Conservation (phyloP, 202 grass and related monocot genomes). For the Brachypodium distachyon region DNA sequence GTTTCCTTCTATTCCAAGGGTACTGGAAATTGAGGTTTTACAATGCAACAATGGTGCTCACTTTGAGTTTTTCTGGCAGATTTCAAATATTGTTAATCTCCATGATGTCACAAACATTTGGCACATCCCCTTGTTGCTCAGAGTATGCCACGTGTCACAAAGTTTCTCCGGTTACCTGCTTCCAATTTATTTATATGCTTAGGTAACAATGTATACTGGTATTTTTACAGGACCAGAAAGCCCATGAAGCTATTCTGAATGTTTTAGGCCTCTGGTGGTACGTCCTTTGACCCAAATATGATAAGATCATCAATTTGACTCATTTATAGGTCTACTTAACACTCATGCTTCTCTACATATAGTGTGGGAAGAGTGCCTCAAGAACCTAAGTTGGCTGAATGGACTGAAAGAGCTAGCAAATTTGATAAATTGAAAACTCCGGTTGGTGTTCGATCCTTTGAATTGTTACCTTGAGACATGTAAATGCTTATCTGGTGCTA, state of each 20-base stretch:
- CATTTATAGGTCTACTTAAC: not conserved
- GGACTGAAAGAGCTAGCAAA: constrained; percentile 61
- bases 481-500: not conserved
- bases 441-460: constrained; percentile 29
- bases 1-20: not conserved
- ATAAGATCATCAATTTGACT: not conserved
- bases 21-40: not conserved
- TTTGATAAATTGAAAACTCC: constrained; percentile 55
- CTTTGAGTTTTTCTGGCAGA: constrained; percentile 45
- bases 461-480: not conserved
- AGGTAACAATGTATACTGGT: not conserved
- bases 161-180: not conserved
- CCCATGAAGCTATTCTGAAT: constrained; percentile 86
- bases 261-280: constrained; percentile 78
- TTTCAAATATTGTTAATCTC: constrained; percentile 68
- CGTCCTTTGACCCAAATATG: not conserved
- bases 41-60: constrained; percentile 5
- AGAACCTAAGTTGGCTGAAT: constrained; percentile 60
- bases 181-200: constrained; percentile 15
- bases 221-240: constrained; percentile 70
- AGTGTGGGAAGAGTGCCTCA: constrained; percentile 41
- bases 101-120: constrained; percentile 94
- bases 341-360: constrained; percentile 18
- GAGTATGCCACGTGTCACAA: constrained; percentile 46
- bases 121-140: constrained; percentile 94